Evolutionary conservation across 2,329 filamentous ascomycete species (phyloP).

Genomic region (Colletotrichum orchidophilum): DNA sequence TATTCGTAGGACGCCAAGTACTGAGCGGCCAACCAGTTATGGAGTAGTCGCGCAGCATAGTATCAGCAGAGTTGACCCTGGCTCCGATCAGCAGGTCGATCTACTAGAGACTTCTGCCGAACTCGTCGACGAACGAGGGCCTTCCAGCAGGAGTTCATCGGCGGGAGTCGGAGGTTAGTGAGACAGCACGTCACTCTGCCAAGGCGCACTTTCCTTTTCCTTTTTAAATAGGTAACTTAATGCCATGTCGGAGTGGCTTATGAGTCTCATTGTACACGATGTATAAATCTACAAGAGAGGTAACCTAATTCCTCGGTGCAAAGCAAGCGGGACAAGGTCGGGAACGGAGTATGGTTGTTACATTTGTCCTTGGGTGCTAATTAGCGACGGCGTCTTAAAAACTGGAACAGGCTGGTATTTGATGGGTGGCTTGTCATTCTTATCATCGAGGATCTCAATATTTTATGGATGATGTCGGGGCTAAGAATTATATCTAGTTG

Average conservation of each 20-base stretch:
- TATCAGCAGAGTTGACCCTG: slow-evolving; percentile 63
- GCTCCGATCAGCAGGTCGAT: slow-evolving; percentile 51
- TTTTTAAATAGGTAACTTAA: background rate
- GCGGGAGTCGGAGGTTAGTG: slow-evolving; percentile 14
- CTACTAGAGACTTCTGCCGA: slow-evolving; percentile 65
- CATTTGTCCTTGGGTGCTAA: slow-evolving; percentile 7
- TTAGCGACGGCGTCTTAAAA: slow-evolving; percentile 33
- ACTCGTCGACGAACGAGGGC: slow-evolving; percentile 55
- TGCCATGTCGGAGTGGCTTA: background rate
- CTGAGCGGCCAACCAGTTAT: slow-evolving; percentile 62
- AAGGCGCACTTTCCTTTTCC: background rate
- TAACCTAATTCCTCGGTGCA: background rate
- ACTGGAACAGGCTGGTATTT: slow-evolving; percentile 26
- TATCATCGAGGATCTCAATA: background rate
- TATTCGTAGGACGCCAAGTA: slow-evolving; percentile 44
- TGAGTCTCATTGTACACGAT: slow-evolving; percentile 11
- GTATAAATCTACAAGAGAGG: slow-evolving; percentile 10
- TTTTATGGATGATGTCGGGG: background rate
- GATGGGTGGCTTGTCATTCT: background rate
- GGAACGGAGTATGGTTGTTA: slow-evolving; percentile 21
- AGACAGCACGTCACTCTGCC: background rate
- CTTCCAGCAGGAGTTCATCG: slow-evolving; percentile 28
- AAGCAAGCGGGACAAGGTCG: background rate
- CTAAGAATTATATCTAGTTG: slow-evolving; percentile 12
- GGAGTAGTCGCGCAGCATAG: slow-evolving; percentile 68